Percentiles rank a stretch among this genome's conserved stretches.
Conservation (phyloP, 768 basidiomycete genomes). For the Serpula lacrymans region DNA sequence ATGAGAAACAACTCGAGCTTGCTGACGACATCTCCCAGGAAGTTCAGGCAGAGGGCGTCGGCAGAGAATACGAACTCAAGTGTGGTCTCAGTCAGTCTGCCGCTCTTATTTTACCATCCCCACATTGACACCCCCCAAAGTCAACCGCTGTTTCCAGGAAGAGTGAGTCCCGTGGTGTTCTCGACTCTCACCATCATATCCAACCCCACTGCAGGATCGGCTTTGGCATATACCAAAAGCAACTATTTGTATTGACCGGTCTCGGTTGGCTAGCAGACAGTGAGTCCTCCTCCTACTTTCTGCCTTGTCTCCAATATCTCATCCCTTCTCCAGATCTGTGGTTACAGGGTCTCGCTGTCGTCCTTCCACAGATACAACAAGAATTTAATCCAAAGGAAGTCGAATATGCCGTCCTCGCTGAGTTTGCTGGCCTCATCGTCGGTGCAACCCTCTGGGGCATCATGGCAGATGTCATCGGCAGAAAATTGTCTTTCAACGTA, state of each 20-base stretch:
- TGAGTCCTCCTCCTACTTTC: constrained; percentile 20
- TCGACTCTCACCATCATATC: neutral
- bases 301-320: neutral
- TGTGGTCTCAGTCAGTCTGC: constrained; percentile 25
- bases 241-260: constrained; percentile 45
- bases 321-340: constrained; percentile 25
- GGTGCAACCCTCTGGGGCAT: constrained; percentile 49
- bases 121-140: constrained; percentile 17
- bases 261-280: constrained; percentile 51
- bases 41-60: constrained; percentile 20
- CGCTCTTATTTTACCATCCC: neutral
- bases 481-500: constrained; percentile 43
- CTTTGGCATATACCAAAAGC: constrained; percentile 47
- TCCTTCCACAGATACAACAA: constrained; percentile 40
- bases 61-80: constrained; percentile 30
- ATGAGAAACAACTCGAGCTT: constrained; percentile 14
- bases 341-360: constrained; percentile 46
- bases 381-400: constrained; percentile 41
- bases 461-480: constrained; percentile 46
- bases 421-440: constrained; percentile 47
- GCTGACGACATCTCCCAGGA: constrained; percentile 13
- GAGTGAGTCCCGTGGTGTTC: constrained; percentile 31
- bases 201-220: constrained; percentile 35
- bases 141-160: constrained; percentile 44
- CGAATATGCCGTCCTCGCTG: constrained; percentile 44